Conservation (phyloP, 352 stramenopile species). For the Globisporangium barbulae region DNA sequence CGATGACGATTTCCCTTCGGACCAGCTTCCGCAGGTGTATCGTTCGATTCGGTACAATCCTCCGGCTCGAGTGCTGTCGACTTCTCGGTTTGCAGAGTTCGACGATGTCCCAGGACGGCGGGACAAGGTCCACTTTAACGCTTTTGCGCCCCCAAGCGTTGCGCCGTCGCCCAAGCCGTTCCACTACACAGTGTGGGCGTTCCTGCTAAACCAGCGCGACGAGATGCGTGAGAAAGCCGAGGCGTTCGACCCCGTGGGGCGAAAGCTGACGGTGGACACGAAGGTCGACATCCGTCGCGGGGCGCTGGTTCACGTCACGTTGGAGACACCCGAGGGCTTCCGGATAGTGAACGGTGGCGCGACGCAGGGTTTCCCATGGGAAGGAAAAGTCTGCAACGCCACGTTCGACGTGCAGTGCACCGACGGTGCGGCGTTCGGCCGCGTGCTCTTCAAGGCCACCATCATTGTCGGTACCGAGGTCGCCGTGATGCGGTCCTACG, state of each 20-base stretch:
- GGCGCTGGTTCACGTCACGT: constrained; percentile 67
- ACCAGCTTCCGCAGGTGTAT: constrained; percentile 72
- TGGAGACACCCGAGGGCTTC: constrained; percentile 65
- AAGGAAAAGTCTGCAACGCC: constrained; percentile 62
- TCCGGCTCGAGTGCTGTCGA: constrained; percentile 20
- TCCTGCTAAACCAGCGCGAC: constrained; percentile 59
- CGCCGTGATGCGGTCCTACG: constrained; percentile 64
- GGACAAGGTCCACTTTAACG: constrained; percentile 77
- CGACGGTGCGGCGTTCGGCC: constrained; percentile 40
- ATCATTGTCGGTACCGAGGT: constrained; percentile 74
- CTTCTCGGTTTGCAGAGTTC: constrained; percentile 29
- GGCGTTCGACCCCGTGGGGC: constrained; percentile 29
- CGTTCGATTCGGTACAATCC: constrained; percentile 58
- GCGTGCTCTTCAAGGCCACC: constrained; percentile 67
- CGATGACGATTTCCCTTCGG: constrained; percentile 50
- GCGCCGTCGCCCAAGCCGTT: constrained; percentile 60
- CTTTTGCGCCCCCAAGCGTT: constrained; percentile 63
- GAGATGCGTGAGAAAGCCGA: constrained; percentile 65
- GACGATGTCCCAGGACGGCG: constrained; percentile 39
- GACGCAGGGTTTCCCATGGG: constrained; percentile 68
- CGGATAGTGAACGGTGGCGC: constrained; percentile 50
- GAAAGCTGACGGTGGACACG: constrained; percentile 53
- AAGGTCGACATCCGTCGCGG: constrained; percentile 71
- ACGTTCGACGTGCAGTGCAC: constrained; percentile 64
- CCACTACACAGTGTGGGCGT: constrained; percentile 71